These are phyloP conservation scores for Firmiana major DNA, from an alignment of 345 rosid genomes.

Conservation along the genomic window DNA sequence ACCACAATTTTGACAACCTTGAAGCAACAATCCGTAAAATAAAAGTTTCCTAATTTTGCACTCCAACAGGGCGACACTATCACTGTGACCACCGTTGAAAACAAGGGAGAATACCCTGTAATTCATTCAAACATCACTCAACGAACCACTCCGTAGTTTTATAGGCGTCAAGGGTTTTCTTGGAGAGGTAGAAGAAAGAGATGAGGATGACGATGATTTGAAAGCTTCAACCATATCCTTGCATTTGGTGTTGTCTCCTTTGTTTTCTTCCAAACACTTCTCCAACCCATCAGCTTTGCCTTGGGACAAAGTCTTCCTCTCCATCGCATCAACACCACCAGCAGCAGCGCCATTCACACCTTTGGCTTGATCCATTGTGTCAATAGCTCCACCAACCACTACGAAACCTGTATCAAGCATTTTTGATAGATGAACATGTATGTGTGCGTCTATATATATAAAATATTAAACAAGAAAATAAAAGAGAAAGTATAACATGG, in stretches of 20 bases:
- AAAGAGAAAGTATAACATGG: not conserved
- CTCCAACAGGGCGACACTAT: too few relatives aligned
- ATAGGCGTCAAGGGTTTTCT: constrained; percentile 15
- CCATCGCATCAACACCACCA: not conserved
- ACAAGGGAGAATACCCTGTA: constrained; percentile 1
- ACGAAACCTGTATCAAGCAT: not conserved
- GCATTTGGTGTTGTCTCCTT: constrained; percentile 37
- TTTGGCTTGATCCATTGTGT: constrained; percentile 24
- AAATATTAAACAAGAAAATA: not conserved
- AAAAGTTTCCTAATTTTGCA: not conserved
- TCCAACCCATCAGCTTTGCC: constrained; percentile 23
- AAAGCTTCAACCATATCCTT: constrained; percentile 36
- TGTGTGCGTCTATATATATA: not conserved
- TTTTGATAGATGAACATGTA: too few relatives aligned
- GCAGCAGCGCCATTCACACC: constrained; percentile 4
- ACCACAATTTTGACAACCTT: not conserved
- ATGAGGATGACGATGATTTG: constrained; percentile 1
- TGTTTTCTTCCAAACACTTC: constrained; percentile 38
- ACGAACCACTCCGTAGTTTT: constrained; percentile 26
- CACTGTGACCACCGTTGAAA: too few relatives aligned
- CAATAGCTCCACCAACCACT: not conserved
- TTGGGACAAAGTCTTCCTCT: constrained; percentile 19
- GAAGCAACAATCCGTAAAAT: not conserved
- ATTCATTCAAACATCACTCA: constrained; percentile 31
- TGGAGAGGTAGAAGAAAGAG: constrained; percentile 14